phyloP scores from a whole-genome alignment of 371 early-diverging fungal genomes.

The Furculomyces boomerangus region DNA sequence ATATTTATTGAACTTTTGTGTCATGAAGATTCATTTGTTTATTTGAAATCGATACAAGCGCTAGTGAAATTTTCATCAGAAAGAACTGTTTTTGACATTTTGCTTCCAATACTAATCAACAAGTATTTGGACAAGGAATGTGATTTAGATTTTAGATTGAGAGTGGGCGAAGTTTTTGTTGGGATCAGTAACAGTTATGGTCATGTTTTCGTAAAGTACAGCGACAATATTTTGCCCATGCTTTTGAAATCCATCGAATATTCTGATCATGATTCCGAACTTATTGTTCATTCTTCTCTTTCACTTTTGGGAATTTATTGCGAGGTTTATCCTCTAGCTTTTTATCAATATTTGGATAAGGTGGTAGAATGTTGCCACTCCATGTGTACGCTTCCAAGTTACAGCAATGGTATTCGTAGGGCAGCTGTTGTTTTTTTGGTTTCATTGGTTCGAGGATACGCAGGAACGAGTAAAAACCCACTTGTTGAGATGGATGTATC shows the following conservation, averaged over 20 bases:
- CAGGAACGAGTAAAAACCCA: neutral
- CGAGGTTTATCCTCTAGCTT: constrained; percentile 48
- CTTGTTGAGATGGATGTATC: neutral
- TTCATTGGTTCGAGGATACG: neutral
- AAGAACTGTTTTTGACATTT: constrained; percentile 56
- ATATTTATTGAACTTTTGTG: neutral
- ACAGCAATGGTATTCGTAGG: neutral
- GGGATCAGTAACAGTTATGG: constrained; percentile 70
- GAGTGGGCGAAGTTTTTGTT: constrained; percentile 72
- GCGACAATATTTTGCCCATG: constrained; percentile 31
- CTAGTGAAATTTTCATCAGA: constrained; percentile 21
- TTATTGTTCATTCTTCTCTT: constrained; percentile 38
- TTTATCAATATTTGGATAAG: constrained; percentile 8
- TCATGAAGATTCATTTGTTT: constrained; percentile 2
- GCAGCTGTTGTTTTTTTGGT: neutral
- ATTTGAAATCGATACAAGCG: constrained; percentile 1
- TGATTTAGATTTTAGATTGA: constrained; percentile 48
- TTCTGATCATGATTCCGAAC: constrained; percentile 7
- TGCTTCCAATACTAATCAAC: constrained; percentile 38
- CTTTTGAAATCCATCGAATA: constrained; percentile 24
- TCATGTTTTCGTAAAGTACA: constrained; percentile 54
- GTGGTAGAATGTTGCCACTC: neutral
- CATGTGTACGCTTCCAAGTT: neutral
- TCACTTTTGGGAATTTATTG: constrained; percentile 54
- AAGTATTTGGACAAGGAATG: constrained; percentile 34